These are phyloP conservation scores for Phallus indusiatus DNA, from an alignment of 768 basidiomycete genomes.

Conservation along the genomic window DNA sequence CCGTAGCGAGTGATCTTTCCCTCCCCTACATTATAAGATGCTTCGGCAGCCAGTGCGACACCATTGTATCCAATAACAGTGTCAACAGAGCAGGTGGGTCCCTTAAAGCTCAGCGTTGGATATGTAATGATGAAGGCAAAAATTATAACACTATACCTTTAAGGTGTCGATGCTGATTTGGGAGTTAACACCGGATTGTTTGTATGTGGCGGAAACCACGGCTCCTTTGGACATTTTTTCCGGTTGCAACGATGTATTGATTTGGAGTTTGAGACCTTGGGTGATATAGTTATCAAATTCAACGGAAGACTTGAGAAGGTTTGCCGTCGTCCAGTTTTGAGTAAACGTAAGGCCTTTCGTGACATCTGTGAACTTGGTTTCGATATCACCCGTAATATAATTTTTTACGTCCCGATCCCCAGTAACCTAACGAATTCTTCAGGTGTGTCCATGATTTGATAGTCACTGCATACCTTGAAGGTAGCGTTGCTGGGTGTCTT, in stretches of 20 bases:
- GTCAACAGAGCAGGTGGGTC: constrained; percentile 95
- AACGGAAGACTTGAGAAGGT: constrained; percentile 82
- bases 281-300: constrained; percentile 98
- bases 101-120: constrained; percentile 37
- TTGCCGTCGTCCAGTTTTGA: constrained; percentile 91
- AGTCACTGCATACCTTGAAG: constrained; percentile 50
- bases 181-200: constrained; percentile 92
- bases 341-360: constrained; percentile 92
- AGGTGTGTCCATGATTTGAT: not conserved
- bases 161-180: constrained; percentile 86
- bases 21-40: constrained; percentile 92
- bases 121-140: not conserved
- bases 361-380: constrained; percentile 89
- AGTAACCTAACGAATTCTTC: constrained; percentile 35
- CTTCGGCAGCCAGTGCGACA: constrained; percentile 93
- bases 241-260: constrained; percentile 73
- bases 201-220: constrained; percentile 77
- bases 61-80: constrained; percentile 93
- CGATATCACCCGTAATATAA: constrained; percentile 80
- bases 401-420: constrained; percentile 74
- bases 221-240: constrained; percentile 74
- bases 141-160: constrained; percentile 50
- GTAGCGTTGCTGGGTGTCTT: constrained; percentile 80
- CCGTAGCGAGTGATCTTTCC: constrained; percentile 90
- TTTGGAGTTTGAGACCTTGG: constrained; percentile 93